These are phyloP conservation scores for Pichia sporocuriosa DNA, from an alignment of 805 yeast species.

Conservation along the genomic window DNA sequence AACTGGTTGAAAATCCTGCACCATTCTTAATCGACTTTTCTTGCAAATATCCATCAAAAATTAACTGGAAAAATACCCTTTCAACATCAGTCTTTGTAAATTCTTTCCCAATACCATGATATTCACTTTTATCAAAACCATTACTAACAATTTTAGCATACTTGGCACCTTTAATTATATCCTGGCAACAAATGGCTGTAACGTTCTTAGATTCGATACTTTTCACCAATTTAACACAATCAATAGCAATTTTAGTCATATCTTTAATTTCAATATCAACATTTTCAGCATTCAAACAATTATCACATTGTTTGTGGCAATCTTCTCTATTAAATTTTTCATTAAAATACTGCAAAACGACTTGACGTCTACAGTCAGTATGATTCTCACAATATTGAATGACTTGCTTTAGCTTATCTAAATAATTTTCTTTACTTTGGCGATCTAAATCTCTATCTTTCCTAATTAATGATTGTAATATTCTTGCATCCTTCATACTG, in stretches of 20 bases:
- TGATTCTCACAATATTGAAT: conserved; percentile 86
- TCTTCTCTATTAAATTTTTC: conserved; percentile 63
- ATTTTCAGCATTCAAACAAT: conserved; percentile 49
- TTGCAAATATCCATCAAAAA: conserved; percentile 55
- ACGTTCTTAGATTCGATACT: conserved; percentile 52
- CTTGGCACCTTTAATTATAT: conserved; percentile 69
- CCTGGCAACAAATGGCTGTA: conserved; percentile 76
- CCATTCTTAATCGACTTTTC: conserved; percentile 65
- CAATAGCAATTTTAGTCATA: conserved; percentile 57
- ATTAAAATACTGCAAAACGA: conserved; percentile 85
- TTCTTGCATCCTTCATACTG: conserved; percentile 71
- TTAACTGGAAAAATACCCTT: conserved; percentile 72
- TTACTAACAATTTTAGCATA: conserved; percentile 51
- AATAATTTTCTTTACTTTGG: conserved; percentile 66
- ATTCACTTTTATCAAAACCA: conserved; percentile 54
- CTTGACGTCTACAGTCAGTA: conserved; percentile 84
- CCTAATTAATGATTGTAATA: conserved; percentile 69
- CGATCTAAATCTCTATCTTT: conserved; percentile 62
- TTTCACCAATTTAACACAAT: conserved; percentile 53
- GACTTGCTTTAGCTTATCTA: conserved; percentile 71
- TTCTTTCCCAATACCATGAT: conserved; percentile 64
- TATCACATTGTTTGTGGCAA: conserved; percentile 78
- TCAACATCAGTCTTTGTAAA: conserved; percentile 67
- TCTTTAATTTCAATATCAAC: conserved; percentile 49
- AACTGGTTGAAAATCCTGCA: conserved; percentile 76